Evolutionary conservation across 805 yeast genomes (phyloP).

Genomic region (Pichia sporocuriosa): DNA sequence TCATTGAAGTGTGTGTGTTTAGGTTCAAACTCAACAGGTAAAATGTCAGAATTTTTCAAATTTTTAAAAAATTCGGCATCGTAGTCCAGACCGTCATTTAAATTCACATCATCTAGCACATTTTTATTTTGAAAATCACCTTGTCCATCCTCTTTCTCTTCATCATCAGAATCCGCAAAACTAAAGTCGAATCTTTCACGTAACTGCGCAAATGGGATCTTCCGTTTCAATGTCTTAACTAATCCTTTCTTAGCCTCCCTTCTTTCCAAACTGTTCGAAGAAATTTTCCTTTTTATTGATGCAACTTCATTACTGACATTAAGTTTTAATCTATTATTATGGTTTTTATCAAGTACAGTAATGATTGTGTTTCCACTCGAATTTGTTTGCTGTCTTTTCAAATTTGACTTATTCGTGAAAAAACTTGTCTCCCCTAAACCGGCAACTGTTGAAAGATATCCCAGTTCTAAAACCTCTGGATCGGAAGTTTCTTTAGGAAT

Average conservation of each 20-base stretch:
- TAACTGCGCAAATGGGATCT: background rate
- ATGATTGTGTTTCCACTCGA: background rate
- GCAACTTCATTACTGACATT: background rate
- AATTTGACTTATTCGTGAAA: conserved; percentile 15
- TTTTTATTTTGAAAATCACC: background rate
- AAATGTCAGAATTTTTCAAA: background rate
- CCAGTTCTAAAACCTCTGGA: conserved; percentile 27
- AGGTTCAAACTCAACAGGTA: background rate
- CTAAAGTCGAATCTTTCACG: background rate
- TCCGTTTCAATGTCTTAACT: background rate
- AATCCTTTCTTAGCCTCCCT: conserved; percentile 3
- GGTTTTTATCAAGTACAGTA: background rate
- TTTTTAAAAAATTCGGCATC: background rate
- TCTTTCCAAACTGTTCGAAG: background rate
- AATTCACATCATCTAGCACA: conserved; percentile 2
- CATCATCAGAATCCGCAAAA: background rate
- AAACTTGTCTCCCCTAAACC: conserved; percentile 37
- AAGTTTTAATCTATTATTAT: background rate
- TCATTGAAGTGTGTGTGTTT: background rate
- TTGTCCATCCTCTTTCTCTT: background rate
- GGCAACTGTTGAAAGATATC: conserved; percentile 33
- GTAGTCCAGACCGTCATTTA: background rate
- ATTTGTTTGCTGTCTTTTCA: background rate
- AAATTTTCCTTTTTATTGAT: background rate
- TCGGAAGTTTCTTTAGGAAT: background rate